phyloP scores from a whole-genome alignment of 2,329 filamentous ascomycete genomes.

The Pseudopyricularia javanii region DNA sequence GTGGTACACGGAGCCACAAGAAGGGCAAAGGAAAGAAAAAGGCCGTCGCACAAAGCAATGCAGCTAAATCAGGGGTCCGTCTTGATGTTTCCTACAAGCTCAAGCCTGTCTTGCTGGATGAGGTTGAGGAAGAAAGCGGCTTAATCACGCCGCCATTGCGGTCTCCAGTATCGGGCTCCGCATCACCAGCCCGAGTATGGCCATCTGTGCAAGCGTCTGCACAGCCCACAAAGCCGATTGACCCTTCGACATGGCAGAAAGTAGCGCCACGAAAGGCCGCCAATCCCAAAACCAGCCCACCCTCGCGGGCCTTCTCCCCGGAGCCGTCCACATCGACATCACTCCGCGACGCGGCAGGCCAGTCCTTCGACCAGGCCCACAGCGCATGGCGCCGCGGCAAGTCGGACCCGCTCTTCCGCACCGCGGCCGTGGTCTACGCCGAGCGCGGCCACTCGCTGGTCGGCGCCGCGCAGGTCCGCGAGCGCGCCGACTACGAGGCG shows the following conservation, averaged over 20 bases:
- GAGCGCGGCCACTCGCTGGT: conserved; percentile 55
- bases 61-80: conserved; percentile 21
- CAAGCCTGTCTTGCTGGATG: conserved; percentile 19
- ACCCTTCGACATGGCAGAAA: not conserved
- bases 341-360: conserved; percentile 2
- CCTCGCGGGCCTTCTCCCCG: conserved; percentile 3
- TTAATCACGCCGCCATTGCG: not conserved
- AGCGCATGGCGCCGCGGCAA: conserved; percentile 36
- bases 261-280: not conserved
- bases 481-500: conserved; percentile 55
- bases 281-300: not conserved
- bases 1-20: conserved; percentile 3
- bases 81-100: conserved; percentile 25
- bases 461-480: conserved; percentile 42
- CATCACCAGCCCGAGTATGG: not conserved
- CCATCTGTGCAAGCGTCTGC: not conserved
- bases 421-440: conserved; percentile 65
- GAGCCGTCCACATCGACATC: not conserved
- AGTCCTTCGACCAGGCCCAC: conserved; percentile 23
- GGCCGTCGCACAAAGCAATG: conserved; percentile 11
- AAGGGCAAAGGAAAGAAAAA: conserved; percentile 20
- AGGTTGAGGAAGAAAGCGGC: not conserved
- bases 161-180: not conserved
- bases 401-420: conserved; percentile 62
- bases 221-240: not conserved